Evolutionary conservation across 1,284 basidiomycete species (phyloP), one percentile per base, ranked within the genome.

Genomic region (Coniophora puteana): DNA sequence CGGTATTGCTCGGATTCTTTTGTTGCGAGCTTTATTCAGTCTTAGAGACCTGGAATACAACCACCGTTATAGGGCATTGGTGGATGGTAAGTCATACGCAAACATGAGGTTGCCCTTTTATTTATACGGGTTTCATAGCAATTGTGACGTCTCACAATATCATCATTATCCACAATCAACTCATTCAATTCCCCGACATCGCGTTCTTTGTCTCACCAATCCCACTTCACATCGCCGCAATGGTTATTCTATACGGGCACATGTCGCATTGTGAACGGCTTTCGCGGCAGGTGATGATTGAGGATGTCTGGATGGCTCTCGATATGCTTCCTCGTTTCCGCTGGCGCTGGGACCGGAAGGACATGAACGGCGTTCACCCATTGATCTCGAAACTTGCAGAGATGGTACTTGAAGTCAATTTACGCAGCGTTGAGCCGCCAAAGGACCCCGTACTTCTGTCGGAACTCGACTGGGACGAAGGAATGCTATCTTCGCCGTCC

Each of bases 261-360:
- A 87, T 88, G 74, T 86, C 82, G 7, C 76, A 78, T 40, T 84
- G 82, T 48, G 76, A 84, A 23, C 72, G 72, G 24, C 70, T 89
- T 16, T 62, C 80, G 1, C 71, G 69, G 23, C 67, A 79, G 41
- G 72, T 77, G 33, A 86, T 83, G 30, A 67, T 86, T 26, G 82
- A 89, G 58, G 87, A 90, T 52, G 75, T 90, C 16, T 85, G 82
- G 78, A 77, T 86, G 61, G 88, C 87, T 27, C 75, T 90, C 18
- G 82, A 88, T 57, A 86, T 89, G 78, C 76, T 90, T 7, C 87
- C 87, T 4, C 79, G 81, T 28, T 84, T 89, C 73, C 79, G 87
- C 40, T 90, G 88, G 88, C 78, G 85, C 47, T 90, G 88, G 87
- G 84, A 89, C 54, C 76, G 86, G 35, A 88, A 82, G 57, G 87